phyloP scores from a whole-genome alignment of 495 filamentous ascomycete genomes.

The Penicillium atrosanguineum region DNA sequence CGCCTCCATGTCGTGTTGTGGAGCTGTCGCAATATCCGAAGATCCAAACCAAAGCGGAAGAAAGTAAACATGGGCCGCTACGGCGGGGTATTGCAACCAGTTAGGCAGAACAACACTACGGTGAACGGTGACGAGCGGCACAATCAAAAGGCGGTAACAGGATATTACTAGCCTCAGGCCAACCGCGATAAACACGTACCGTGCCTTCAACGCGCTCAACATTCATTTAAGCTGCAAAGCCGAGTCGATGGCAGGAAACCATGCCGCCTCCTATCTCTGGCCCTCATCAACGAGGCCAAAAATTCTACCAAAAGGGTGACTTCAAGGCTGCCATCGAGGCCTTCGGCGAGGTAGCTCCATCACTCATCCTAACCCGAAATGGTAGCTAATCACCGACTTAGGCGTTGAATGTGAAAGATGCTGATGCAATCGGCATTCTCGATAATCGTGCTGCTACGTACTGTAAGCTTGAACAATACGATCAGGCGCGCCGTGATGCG shows the following conservation, averaged over 20 bases:
- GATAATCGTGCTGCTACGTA: slow-evolving; percentile 62
- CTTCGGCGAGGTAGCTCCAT: slow-evolving; percentile 39
- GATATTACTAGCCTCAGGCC: too few species aligned
- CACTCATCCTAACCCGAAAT: slow-evolving; percentile 15
- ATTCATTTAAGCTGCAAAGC: neutral
- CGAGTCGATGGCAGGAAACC: neutral
- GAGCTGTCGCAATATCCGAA: slow-evolving; percentile 7
- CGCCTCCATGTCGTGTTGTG: slow-evolving; percentile 60
- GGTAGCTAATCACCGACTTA: slow-evolving; percentile 18
- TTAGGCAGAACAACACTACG: slow-evolving; percentile 8
- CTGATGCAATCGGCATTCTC: slow-evolving; percentile 41
- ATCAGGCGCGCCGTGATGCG: slow-evolving; percentile 57
- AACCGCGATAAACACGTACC: slow-evolving; percentile 8
- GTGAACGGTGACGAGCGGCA: too few species aligned
- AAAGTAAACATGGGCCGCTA: slow-evolving; percentile 43
- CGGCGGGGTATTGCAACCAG: slow-evolving; percentile 14
- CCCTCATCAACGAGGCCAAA: slow-evolving; percentile 37
- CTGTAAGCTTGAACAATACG: slow-evolving; percentile 54
- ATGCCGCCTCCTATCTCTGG: slow-evolving; percentile 9
- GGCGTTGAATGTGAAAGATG: slow-evolving; percentile 34
- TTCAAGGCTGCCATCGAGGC: slow-evolving; percentile 40
- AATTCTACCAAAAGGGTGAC: slow-evolving; percentile 39
- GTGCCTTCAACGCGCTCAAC: neutral
- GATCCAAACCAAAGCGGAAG: slow-evolving; percentile 36
- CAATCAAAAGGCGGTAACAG: too few species aligned